Percentiles rank a stretch among this genome's conserved stretches.
Conservation (phyloP, 495 filamentous ascomycete species). For the Talaromyces liani region DNA sequence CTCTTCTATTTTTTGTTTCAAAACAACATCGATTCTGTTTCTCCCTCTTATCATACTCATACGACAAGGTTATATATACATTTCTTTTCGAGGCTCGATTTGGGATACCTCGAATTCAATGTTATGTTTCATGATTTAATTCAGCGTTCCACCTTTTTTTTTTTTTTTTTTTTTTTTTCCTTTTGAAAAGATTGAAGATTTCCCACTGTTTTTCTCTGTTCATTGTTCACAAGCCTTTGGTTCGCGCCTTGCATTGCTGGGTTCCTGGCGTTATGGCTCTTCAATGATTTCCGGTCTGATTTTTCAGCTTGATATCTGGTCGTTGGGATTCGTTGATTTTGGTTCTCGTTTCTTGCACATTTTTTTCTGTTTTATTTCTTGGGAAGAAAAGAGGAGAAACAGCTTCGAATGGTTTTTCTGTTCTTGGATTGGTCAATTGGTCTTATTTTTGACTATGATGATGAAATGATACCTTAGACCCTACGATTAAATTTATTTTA, state of each 20-base stretch:
- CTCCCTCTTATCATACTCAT: background rate
- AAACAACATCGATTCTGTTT: background rate
- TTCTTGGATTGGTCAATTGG: background rate
- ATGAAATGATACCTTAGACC: background rate
- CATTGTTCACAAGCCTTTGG: background rate
- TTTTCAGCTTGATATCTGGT: background rate
- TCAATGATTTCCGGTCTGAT: background rate
- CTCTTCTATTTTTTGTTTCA: background rate
- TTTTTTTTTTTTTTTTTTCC: background rate
- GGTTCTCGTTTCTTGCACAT: background rate
- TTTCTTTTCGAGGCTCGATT: background rate
- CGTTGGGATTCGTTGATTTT: background rate
- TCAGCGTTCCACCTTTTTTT: background rate
- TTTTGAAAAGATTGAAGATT: background rate
- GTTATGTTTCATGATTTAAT: background rate
- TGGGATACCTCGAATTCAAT: background rate
- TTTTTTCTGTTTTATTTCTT: background rate
- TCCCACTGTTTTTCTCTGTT: background rate
- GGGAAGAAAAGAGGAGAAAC: background rate
- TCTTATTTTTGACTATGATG: background rate
- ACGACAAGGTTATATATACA: background rate
- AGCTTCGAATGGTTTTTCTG: background rate
- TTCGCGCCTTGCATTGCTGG: background rate
- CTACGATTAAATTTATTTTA: background rate
- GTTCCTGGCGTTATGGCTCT: background rate